Base-by-base conservation (phyloP, 2,329 filamentous ascomycete genomes). In the Neonectria neomacrospora region DNA sequence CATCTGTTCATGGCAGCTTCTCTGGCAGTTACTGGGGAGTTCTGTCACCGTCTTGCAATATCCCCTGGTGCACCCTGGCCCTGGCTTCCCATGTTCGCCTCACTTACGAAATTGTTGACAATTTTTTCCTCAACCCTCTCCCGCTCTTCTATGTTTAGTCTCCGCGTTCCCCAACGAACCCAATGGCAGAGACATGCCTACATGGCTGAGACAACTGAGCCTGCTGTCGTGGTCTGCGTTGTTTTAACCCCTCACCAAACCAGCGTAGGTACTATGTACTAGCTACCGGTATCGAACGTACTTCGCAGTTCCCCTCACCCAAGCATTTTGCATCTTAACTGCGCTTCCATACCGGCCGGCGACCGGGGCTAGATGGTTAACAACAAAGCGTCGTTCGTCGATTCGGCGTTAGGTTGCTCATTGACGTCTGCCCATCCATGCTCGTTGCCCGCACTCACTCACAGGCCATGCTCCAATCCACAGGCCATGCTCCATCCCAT, bases 171-270 rank as follows among this genome's bases (percentile, higher is more conserved):
- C 56, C 52, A 56, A 52, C 58, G 56, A 59, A 58, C 47, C 28
- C 48, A 63, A 50, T 51, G 48, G 23, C 56, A 70, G 30, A 70
- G 60, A 58, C 61, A 63, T 64, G 51, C 26, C 41, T 67, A 56
- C 41, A 65, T 69, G 61, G 65, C 64, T 70, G 66, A 68, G 67
- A 65, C 64, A 64, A 61, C 54, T 56, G 50, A 60, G 61, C 51
- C 41, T 63, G 54, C 52, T 63, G 42, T 54, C 63, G 55, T 50
- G 53, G 53, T 23, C 39, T 67, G 45, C 37, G 60, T 59, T 51
- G 50, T 45, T 65, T 67, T 70, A 67, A 69, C 70, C 68, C 65
- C 70, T 72, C 70, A 71, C 60, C 66, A 63, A 63, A 50, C 11
- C 10, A n/a, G n/a, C 5, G 8, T 20, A 20, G 26, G 26, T 28